These are phyloP conservation scores for Paecilomyces variotii DNA, from an alignment of 2,329 filamentous ascomycete species.

Conservation along the genomic window DNA sequence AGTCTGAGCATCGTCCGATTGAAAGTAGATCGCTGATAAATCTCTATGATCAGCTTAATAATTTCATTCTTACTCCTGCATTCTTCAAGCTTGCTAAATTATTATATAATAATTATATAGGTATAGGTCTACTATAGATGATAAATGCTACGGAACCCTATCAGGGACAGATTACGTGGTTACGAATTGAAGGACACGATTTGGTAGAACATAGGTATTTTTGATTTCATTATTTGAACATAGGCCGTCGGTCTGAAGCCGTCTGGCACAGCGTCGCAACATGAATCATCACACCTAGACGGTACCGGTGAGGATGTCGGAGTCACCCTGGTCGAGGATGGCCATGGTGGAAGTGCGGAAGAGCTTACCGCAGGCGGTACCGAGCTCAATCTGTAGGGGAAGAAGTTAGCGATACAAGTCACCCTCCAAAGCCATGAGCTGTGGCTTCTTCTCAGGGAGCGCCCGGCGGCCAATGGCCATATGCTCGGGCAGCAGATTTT, in stretches of 20 bases:
- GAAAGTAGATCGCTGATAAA: not conserved
- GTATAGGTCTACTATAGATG: too few relatives aligned
- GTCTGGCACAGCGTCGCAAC: not conserved
- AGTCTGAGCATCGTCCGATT: not conserved
- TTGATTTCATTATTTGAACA: not conserved
- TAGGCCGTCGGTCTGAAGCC: not conserved
- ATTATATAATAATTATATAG: not conserved
- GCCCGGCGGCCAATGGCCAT: conserved; percentile 11
- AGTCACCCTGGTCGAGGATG: conserved; percentile 95
- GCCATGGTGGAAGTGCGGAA: conserved; percentile 98
- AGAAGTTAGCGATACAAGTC: conserved; percentile 47
- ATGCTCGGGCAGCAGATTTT: conserved; percentile 8
- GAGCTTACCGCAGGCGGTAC: conserved; percentile 97
- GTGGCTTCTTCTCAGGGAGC: conserved; percentile 84
- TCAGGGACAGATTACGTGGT: not conserved
- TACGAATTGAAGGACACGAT: not conserved
- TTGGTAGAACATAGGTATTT: not conserved
- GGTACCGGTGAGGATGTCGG: conserved; percentile 69
- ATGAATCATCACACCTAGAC: not conserved
- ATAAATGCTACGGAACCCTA: too few relatives aligned
- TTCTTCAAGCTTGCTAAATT: not conserved
- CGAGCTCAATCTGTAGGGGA: conserved; percentile 78
- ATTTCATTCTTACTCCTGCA: not conserved
- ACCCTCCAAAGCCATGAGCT: conserved; percentile 18
- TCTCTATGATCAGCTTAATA: not conserved